phyloP scores from a whole-genome alignment of 208 protist genomes.

The Trypanosoma platydactyli region DNA sequence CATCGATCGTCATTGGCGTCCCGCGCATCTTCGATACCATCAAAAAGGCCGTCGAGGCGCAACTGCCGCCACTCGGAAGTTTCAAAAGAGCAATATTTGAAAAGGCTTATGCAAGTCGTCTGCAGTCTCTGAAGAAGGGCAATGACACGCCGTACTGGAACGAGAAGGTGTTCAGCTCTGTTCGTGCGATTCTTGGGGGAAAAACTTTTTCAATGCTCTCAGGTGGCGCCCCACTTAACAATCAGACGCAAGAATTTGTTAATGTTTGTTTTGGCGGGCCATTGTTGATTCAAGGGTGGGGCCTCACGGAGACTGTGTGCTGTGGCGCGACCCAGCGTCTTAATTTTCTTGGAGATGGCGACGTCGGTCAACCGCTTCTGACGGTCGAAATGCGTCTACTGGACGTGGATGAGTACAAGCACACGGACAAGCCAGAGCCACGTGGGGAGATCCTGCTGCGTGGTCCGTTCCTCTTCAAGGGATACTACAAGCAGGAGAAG shows the following conservation, averaged over 20 bases:
- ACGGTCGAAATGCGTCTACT: constrained; percentile 88
- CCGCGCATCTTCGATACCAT: constrained; percentile 87
- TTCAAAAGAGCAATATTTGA: constrained; percentile 76
- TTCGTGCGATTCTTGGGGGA: constrained; percentile 66
- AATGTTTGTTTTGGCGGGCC: constrained; percentile 72
- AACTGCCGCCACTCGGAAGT: constrained; percentile 50
- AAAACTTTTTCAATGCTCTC: constrained; percentile 65
- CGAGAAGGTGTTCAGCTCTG: constrained; percentile 62
- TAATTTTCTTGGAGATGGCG: constrained; percentile 62
- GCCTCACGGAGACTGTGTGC: constrained; percentile 85
- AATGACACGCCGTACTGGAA: constrained; percentile 84
- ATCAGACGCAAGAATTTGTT: constrained; percentile 79
- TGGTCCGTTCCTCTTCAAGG: constrained; percentile 75
- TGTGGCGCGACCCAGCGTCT: constrained; percentile 53
- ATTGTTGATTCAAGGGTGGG: constrained; percentile 86
- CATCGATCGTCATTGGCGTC: constrained; percentile 75
- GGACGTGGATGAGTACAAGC: constrained; percentile 81
- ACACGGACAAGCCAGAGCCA: constrained; percentile 69
- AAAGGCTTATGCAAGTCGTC: constrained; percentile 51
- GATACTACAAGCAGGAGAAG: constrained; percentile 88
- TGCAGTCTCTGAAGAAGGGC: constrained; percentile 63
- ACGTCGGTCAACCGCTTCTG: constrained; percentile 70
- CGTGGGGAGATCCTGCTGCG: constrained; percentile 83
- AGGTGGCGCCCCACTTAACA: constrained; percentile 77
- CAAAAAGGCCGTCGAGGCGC: constrained; percentile 73